Conservation (phyloP, 805 yeast species). For the Kazachstania martiniae region DNA sequence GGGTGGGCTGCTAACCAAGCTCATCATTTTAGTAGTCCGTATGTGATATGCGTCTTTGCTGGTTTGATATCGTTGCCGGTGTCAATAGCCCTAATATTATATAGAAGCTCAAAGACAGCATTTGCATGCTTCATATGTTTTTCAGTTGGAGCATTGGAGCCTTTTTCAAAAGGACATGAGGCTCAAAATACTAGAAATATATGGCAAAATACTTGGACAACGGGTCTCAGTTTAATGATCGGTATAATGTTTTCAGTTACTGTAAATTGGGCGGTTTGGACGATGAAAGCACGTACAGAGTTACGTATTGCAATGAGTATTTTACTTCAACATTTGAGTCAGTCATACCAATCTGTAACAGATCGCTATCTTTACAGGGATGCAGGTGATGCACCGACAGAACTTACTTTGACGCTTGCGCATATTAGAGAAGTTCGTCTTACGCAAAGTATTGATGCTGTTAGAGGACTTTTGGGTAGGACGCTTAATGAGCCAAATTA, state of each 20-base stretch:
- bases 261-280: constrained; percentile 38
- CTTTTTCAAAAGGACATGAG: constrained; percentile 12
- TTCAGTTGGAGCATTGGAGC: constrained; percentile 30
- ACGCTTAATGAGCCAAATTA: constrained; percentile 31
- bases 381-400: constrained; percentile 36
- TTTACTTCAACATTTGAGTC: constrained; percentile 33
- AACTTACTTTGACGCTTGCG: constrained; percentile 32
- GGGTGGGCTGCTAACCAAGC: constrained; percentile 38
- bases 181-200: constrained; percentile 16
- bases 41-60: constrained; percentile 33
- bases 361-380: constrained; percentile 41
- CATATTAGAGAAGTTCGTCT: constrained; percentile 39
- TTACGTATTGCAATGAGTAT: constrained; percentile 31
- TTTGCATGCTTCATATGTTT: constrained; percentile 32
- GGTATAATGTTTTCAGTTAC: constrained; percentile 30
- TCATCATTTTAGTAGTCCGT: constrained; percentile 28
- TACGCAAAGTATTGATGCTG: constrained; percentile 33
- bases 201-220: constrained; percentile 33
- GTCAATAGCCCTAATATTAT: constrained; percentile 27
- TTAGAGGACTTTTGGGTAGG: constrained; percentile 28
- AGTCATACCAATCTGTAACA: constrained; percentile 37
- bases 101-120: constrained; percentile 35
- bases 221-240: constrained; percentile 31
- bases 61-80: constrained; percentile 27
- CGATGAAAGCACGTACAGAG: constrained; percentile 36